These are phyloP conservation scores for Coniosporium tulheliwenetii DNA, from an alignment of 2,329 filamentous ascomycete species.

Conservation along the genomic window DNA sequence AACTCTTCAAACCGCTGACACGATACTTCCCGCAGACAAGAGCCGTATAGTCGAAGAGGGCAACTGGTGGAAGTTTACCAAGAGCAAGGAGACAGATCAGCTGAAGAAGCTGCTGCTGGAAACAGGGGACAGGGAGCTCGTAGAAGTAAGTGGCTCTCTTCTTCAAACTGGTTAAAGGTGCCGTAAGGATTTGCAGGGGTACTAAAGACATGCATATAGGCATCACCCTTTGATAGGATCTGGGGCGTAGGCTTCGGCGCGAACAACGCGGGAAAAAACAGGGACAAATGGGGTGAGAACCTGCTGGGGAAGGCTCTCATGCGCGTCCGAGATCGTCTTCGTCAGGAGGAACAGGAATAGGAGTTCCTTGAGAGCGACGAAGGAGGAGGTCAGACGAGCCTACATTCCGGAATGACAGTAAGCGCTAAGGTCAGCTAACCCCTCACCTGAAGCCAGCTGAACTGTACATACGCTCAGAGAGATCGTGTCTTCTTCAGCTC, in stretches of 20 bases:
- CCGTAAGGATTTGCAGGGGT: too few species aligned
- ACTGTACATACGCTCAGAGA: too few species aligned
- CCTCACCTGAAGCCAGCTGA: too few species aligned
- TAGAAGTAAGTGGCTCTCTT: conserved; percentile 34
- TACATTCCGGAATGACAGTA: too few species aligned
- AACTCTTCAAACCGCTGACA: neutral
- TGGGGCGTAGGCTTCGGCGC: conserved; percentile 50
- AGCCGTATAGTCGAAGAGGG: conserved; percentile 40
- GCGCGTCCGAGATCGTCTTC: conserved; percentile 39
- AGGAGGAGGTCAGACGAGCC: too few species aligned
- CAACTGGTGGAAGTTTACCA: conserved; percentile 44
- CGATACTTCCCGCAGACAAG: conserved; percentile 21
- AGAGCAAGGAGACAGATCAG: conserved; percentile 20
- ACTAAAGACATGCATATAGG: conserved; percentile 9
- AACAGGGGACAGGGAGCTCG: conserved; percentile 44
- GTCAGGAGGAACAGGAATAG: conserved; percentile 23
- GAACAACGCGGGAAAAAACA: conserved; percentile 30
- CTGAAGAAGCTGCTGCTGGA: conserved; percentile 35
- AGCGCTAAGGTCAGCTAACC: too few species aligned
- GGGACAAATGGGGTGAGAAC: conserved; percentile 46
- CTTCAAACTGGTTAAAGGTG: too few species aligned
- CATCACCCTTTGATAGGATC: conserved; percentile 39
- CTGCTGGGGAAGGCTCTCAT: conserved; percentile 47
- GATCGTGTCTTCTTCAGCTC: too few species aligned
- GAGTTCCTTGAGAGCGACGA: neutral